Base-by-base conservation (phyloP, 2,329 filamentous ascomycete species). In the Hymenoscyphus albidus region DNA sequence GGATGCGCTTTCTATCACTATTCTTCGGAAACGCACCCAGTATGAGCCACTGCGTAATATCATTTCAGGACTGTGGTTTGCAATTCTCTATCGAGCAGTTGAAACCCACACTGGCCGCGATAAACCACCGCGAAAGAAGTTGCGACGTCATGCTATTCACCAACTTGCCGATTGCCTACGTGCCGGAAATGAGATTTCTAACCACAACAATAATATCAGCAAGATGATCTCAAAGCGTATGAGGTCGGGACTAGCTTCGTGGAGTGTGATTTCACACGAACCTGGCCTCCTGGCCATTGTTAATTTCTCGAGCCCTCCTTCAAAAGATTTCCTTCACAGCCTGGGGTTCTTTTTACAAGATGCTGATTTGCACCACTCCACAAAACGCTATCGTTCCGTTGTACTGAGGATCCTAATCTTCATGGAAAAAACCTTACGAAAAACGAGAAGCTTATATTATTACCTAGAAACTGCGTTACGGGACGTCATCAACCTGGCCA, bases 171-270 rank as follows among this genome's bases (percentile, higher is more conserved):
- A 13, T 55, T 31, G 51, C 22, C 51, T 55, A 55, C 51, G 51
- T 22, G 51, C n/a, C 16, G 51, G 51, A 55, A 55, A 55, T 55
- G 51, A 55, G 51, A 55, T 55, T 55, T 55, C 51, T 16, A 16
- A n/a, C 22, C 51, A 55, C 27, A 55, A 55, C 16, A 31, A 55
- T 10, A 55, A 55, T 55, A 55, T 55, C 27, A 55, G 51, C 51
- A 55, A 55, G 51, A 55, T 18, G 16, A 16, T 55, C 16, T 55
- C 51, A n/a, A 55, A 55, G 16, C 51, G 51, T 55, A 55, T 55
- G 51, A 55, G 51, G 51, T 55, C 51, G 51, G 51, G 51, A 55
- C 51, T 55, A 55, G 51, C 51, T 55, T 55, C 51, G 51, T 55
- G 51, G 51, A 55, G 18, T 55, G 22, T 16, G 16, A 7, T 55